Conservation (phyloP, 2,329 filamentous ascomycete genomes). For the Ceratocystis colombiana region DNA sequence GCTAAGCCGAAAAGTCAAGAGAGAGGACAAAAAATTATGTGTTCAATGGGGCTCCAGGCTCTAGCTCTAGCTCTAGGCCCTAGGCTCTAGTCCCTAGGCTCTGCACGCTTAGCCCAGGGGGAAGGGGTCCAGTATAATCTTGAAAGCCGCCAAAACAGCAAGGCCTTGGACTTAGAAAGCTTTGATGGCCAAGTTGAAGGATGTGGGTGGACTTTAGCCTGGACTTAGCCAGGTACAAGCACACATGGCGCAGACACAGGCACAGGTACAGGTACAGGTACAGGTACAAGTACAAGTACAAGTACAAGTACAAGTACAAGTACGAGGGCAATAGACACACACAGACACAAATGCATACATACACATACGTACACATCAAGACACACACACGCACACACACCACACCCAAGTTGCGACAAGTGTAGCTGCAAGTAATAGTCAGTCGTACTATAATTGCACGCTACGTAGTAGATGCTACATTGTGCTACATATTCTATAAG, state of each 20-base stretch:
- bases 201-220: not conserved
- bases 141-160: not conserved
- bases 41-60: too few species aligned
- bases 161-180: not conserved
- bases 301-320: not conserved
- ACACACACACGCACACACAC: not conserved
- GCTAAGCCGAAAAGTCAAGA: not conserved
- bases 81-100: too few species aligned
- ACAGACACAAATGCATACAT: not conserved
- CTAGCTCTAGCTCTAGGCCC: too few species aligned
- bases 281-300: not conserved
- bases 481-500: not conserved
- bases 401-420: not conserved
- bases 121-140: too few species aligned
- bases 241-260: not conserved
- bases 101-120: too few species aligned
- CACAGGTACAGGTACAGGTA: not conserved
- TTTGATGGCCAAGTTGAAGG: not conserved
- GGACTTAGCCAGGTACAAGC: constrained; percentile 5
- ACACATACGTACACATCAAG: not conserved
- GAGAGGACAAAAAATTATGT: too few species aligned
- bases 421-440: not conserved
- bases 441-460: not conserved
- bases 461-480: not conserved
- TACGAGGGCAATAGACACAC: not conserved